A percentile compares a stretch with the other conserved stretches of the same genome.
Evolutionary conservation across 1,139 yeast species (phyloP).

Genomic region (Kodamaea fungicola): DNA sequence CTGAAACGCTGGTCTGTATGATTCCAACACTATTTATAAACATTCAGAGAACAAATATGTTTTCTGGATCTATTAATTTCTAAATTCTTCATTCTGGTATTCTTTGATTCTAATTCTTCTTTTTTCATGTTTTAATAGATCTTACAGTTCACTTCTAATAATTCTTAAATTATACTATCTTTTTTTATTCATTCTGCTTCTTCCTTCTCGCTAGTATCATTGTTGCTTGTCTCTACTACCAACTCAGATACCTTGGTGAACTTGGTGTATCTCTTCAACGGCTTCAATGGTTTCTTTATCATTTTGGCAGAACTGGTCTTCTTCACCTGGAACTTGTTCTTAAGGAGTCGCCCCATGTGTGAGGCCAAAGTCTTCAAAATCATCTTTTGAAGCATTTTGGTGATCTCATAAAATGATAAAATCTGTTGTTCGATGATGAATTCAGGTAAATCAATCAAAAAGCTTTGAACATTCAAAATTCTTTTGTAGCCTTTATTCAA

Average conservation of each 20-base stretch:
- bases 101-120: too few relatives aligned
- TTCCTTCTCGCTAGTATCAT: not conserved
- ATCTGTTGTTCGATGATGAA: constrained; percentile 46
- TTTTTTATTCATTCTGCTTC: not conserved
- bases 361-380: constrained; percentile 50
- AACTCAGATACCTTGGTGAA: constrained; percentile 22
- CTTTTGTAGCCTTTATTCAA: constrained; percentile 53
- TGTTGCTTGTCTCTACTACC: constrained; percentile 2
- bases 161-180: not conserved
- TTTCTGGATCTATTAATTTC: too few relatives aligned
- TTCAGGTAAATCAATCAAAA: constrained; percentile 52
- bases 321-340: constrained; percentile 46
- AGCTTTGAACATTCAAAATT: constrained; percentile 59
- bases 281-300: constrained; percentile 20
- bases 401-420: constrained; percentile 53
- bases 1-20: too few relatives aligned
- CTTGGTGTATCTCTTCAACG: constrained; percentile 25
- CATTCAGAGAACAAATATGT: too few relatives aligned
- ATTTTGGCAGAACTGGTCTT: constrained; percentile 14
- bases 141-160: too few relatives aligned
- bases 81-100: too few relatives aligned
- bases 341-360: constrained; percentile 57
- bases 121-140: too few relatives aligned
- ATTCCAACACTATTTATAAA: too few relatives aligned
- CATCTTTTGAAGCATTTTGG: constrained; percentile 48